Base-by-base conservation (phyloP, 257 asterid species). In the Lycium barbarum region DNA sequence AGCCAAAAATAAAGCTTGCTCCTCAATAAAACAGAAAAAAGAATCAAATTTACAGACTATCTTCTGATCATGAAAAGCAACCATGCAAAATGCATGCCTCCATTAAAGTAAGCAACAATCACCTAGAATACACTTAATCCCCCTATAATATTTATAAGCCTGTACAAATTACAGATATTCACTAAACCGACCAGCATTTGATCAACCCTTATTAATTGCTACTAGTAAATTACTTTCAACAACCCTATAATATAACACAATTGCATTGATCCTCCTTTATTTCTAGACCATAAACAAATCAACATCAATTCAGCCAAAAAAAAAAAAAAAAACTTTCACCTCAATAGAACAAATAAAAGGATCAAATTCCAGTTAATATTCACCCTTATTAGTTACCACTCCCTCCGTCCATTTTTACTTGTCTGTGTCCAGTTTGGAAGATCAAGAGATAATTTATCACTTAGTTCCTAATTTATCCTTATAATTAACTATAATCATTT, bases 121-220 rank as follows among this genome's bases (percentile, higher is more conserved):
- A 26, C 33, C 33, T 26, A 26, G 33, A 26, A 74, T 49, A 22
- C 45, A 51, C 63, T 51, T 22, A 49, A 76, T 33, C 45, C 26
- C 81, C 45, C 51, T 26, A 22, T 35, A 47, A 73, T 73, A 15
- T 6, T 14, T 67, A 11, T 10, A 73, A 47, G 45, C 12, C 40
- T 7, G 36, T 62, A 6, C 63, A 76, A 76, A 74, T 74, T 35
- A 20, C 81, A 47, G 57, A 3, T 47, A 20, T 22, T 76, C 63
- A 76, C 20, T 6, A 74, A 74, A 13, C n/a, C 81, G 49, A 74
- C 40, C 61, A 74, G 38, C 61, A 49, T 74, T 47, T 74, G 43
- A 6, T 47, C 61, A 61, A 20, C 81, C 61, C 59, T 22, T 12
- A 22, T 20, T 13, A 20, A 74, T 47, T 74, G 12, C 58, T 40